Percentiles rank a stretch among this genome's conserved stretches.
Conservation (phyloP, 768 basidiomycete species). For the Tulasnella sp. region DNA sequence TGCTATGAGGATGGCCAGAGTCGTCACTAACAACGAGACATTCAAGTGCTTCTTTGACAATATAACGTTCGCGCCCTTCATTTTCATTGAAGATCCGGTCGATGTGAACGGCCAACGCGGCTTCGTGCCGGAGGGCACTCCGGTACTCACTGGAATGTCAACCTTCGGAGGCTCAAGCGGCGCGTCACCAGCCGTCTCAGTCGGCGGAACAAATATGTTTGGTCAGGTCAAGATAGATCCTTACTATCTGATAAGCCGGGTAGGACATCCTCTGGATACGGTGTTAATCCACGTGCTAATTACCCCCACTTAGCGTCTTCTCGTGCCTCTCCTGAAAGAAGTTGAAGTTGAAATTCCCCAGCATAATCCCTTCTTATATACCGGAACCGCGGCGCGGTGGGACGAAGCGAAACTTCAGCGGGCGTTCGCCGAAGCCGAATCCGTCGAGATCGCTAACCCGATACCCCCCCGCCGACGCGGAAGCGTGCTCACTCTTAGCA, state of each 20-base stretch:
- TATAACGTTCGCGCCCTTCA: constrained; percentile 91
- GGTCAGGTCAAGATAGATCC: constrained; percentile 75
- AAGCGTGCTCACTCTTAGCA: constrained; percentile 20
- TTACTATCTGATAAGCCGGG: constrained; percentile 84
- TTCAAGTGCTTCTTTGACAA: constrained; percentile 91
- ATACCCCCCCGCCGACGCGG: not conserved
- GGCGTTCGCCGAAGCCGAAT: constrained; percentile 57
- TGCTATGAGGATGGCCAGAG: too few relatives aligned
- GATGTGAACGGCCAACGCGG: constrained; percentile 60
- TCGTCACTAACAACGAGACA: constrained; percentile 2
- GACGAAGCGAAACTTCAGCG: constrained; percentile 61
- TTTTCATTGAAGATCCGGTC: constrained; percentile 87
- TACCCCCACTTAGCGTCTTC: constrained; percentile 48
- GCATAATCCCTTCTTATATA: constrained; percentile 60
- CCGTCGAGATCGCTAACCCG: constrained; percentile 54
- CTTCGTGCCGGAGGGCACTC: constrained; percentile 43
- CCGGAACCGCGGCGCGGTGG: constrained; percentile 64
- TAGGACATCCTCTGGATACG: constrained; percentile 38
- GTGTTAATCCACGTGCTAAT: not conserved
- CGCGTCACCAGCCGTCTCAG: constrained; percentile 32
- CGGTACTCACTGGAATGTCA: constrained; percentile 24
- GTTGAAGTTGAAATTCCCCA: constrained; percentile 55
- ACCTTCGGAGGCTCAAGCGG: constrained; percentile 13
- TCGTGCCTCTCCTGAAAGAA: constrained; percentile 64
- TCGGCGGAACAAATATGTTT: constrained; percentile 39